Evolutionary conservation across 164 flowering plant genomes (phyloP), one percentile per base, ranked within the genome.

Genomic region (Aristolochia contorta): DNA sequence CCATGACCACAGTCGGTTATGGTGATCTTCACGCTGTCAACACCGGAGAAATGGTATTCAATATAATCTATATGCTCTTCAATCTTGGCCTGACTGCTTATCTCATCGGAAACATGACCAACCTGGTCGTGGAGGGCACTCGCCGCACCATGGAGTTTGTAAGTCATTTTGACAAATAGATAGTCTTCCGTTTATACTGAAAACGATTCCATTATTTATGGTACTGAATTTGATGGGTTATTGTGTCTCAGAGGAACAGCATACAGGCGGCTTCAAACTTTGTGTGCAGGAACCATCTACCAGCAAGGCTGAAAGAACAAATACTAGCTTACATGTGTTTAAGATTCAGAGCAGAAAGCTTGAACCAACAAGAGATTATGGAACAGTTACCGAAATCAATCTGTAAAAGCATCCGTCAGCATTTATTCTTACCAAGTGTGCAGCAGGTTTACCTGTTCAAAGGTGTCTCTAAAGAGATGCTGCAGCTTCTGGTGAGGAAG

Each of bases 91-190:
- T 93, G 21, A 93, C 94, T 6, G 91, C 98, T 27, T 93, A 93
- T 67, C 64, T 93, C 22, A 93, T 93, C 54, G 98, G 98, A 3
- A 93, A 93, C 80, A 93, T 93, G 96, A 93, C 98, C 5, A 93
- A 93, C 64, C 68, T 93, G 30, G 96, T 93, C 27, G 98, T 90
- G 2, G 90, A 93, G 81, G 96, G 98, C 54, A 93, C 98, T 20
- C 84, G 89, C 22, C 83, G 94, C 7, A 93, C 98, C 56, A 93
- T 87, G 96, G 87, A 89, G 73, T 93, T 93, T 49, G 97, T 93
- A 71, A 83, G 93, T 64, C 16, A 30, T 2, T 37, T 10, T 8
- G 7, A 37, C 5, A 37, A 37, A 37, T 1, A 37, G 43, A 5
- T 37, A 37, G 12, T 37, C 43, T 37, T 37, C 7, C 9, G n/a